Base-by-base conservation (phyloP, 2,329 filamentous ascomycete genomes). In the Hysterium pulicare region DNA sequence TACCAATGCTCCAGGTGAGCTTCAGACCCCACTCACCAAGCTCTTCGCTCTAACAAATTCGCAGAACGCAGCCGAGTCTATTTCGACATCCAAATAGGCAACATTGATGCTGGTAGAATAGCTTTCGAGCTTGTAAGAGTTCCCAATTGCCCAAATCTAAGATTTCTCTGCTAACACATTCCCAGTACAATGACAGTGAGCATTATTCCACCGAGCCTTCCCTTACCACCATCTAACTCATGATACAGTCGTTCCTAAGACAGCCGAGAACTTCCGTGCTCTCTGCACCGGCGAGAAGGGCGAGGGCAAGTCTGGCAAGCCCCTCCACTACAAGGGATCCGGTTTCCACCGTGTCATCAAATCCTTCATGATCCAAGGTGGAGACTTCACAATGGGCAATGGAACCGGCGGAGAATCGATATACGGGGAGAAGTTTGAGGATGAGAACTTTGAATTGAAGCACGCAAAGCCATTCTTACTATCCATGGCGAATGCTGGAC, bases 301-400 rank as follows among this genome's bases (percentile, higher is more conserved):
- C 47, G 57, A 78, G 19, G 87, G 89, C 54, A 87, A 87, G 65
- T 71, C 80, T 22, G 90, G 90, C 66, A 90, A 90, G 72, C 86
- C 85, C 34, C 79, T 98, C 40, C 86, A 88, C 75, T 98, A 89
- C 81, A 96, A 96, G 77, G 79, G 88, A 55, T 94, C 87, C 47
- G 76, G 74, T 57, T 97, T 98, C 77, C 91, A 98, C 76, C 87
- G 91, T 39, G 87, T 98, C 51, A 98, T 98, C 75, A 96, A 96
- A 77, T 81, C 87, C 60, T 98, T 98, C 72, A 97, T 98, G 91
- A 93, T 96, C 62, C 87, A 96, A 74, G 90, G 93, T 63, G 91
- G 93, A 70, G 93, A 97, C 70, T 98, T 98, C 69, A 98, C 91
- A 37, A 84, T 82, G 42, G 89, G 89, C 66, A 91, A 97, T 66